Evolutionary conservation across 331 rosid species (phyloP).

Genomic region (Dryas integrifolia): DNA sequence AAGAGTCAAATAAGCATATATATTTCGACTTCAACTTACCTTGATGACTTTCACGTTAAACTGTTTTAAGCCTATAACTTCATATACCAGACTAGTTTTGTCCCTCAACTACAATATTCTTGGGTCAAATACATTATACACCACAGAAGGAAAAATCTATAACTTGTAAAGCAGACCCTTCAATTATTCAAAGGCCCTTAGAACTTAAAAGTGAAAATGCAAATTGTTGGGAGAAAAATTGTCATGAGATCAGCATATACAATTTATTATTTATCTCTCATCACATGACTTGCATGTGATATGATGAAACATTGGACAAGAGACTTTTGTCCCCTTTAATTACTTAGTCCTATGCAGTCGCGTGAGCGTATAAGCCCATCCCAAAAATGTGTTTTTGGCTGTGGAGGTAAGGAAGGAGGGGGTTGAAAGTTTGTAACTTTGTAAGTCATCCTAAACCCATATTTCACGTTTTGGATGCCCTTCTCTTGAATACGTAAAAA

Average conservation of each 20-base stretch:
- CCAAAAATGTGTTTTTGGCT: no score
- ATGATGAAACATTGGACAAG: no score
- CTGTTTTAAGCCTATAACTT: neutral
- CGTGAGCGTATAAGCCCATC: no score
- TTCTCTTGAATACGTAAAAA: no score
- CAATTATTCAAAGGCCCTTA: neutral
- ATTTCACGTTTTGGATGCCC: neutral
- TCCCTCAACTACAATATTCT: neutral
- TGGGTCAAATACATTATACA: neutral
- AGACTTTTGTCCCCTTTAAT: no score
- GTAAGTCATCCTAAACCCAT: neutral
- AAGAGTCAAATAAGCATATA: neutral
- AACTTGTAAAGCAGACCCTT: neutral
- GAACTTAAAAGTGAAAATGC: neutral
- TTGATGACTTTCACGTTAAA: neutral
- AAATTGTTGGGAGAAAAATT: no score
- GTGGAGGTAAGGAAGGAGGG: neutral
- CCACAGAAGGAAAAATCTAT: neutral
- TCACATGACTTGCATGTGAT: no score
- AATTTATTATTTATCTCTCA: no score
- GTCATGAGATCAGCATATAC: no score
- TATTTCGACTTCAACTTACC: neutral
- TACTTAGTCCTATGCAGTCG: no score
- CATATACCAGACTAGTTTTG: neutral
- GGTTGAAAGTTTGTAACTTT: neutral